Base-by-base conservation (phyloP, 164 flowering plant genomes). In the Amborella trichopoda region DNA sequence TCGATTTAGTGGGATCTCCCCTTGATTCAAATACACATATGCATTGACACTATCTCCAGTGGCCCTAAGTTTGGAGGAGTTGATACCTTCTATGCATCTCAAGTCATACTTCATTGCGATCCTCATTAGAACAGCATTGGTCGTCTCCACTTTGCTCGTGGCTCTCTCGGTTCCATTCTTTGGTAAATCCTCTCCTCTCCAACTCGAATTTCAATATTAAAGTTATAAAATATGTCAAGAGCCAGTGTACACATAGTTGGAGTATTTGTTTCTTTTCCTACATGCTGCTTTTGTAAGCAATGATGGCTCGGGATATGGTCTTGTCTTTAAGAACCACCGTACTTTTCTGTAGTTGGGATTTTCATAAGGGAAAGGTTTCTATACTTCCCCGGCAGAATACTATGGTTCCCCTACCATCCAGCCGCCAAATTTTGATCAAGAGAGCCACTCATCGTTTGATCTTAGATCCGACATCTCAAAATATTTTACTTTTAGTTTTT, bases 21-120 rank as follows among this genome's bases (percentile, higher is more conserved):
- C 83, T 79, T 77, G 68, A 77, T 45, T 28, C 41, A 56, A 55
- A 56, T 43, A 21, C 58, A 85, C 85, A 60, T 86, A 76, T 80
- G 98, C 98, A 28, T 61, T 91, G 43, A 83, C 96, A 40, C 70
- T 91, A 45, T 55, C 89, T 41, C 96, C 96, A 1, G 98, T 91
- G 25, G 96, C 96, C 33, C 48, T 87, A 83, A 67, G 98, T 74
- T 68, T 91, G 38, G 96, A 91, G 62, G 98, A 91, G 68, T 53
- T 91, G 67, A 76, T 91, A 54, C 95, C 96, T n/a, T 57, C 87
- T 33, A 69, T 47, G 55, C 72, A 73, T 28, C 44, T 36, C 42
- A 81, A 79, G 55, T 78, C 87, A 32, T 69, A 75, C 38, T 22
- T 72, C 5, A 87, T 80, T 39, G 50, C 87, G 4, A 66, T 84